These are phyloP conservation scores for Pichia kudriavzevii DNA, from an alignment of 1,139 yeast species.

Conservation along the genomic window DNA sequence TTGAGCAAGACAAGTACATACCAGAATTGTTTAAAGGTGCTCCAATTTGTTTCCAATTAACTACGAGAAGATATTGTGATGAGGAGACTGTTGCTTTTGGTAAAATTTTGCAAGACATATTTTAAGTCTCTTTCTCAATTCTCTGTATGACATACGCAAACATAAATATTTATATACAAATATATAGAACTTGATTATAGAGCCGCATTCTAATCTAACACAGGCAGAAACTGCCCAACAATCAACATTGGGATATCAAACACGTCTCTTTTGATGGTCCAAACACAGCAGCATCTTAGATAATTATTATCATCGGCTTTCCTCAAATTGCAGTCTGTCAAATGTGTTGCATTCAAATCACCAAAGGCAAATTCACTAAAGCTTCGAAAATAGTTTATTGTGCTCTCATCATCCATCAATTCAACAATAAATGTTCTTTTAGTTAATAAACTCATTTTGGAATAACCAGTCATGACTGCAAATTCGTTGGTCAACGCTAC, in stretches of 20 bases:
- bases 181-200: constrained; percentile 1
- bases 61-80: constrained; percentile 46
- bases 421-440: constrained; percentile 63
- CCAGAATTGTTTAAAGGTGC: constrained; percentile 40
- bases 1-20: constrained; percentile 33
- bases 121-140: constrained; percentile 11
- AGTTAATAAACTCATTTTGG: constrained; percentile 39
- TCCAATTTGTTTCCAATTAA: constrained; percentile 45
- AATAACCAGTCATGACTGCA: constrained; percentile 53
- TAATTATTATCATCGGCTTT: constrained; percentile 29
- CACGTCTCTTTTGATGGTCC: constrained; percentile 74
- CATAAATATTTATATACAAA: neutral
- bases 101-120: constrained; percentile 24
- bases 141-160: neutral
- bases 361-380: constrained; percentile 87
- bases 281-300: constrained; percentile 49
- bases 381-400: constrained; percentile 76
- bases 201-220: constrained; percentile 23
- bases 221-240: constrained; percentile 31
- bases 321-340: constrained; percentile 41
- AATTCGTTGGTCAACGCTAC: constrained; percentile 65
- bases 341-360: constrained; percentile 56
- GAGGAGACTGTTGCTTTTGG: constrained; percentile 48
- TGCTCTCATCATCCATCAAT: constrained; percentile 80
- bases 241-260: constrained; percentile 68